Evolutionary conservation across 768 basidiomycete genomes (phyloP), one percentile per base, ranked within the genome.

Genomic region (Kwoniella bestiolae): DNA sequence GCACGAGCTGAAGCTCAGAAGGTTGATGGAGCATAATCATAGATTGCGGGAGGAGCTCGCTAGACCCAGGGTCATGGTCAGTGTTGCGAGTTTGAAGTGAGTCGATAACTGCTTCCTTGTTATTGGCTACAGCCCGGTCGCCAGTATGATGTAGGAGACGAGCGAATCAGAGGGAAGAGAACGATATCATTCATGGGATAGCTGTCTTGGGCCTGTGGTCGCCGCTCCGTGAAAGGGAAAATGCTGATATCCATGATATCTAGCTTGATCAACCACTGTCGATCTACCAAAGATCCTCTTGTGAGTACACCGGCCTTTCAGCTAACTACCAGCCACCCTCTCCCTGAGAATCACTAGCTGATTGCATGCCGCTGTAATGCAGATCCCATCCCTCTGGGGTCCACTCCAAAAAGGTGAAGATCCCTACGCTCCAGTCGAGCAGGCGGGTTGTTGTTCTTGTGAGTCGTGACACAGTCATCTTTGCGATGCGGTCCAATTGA

Each of bases 351-450:
- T 5, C 12, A 35, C 12, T 35, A 35, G 28, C n/a, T 52, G 50
- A 14, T 18, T 14, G 28, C 6, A 52, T 52, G 14, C 50, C 21
- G 6, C 23, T 16, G 8, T 28, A 21, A 14, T 72, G 21, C 78
- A 94, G 90, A 91, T 95, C 58, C 95, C 94, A 28, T 94, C 93
- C 18, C 92, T 99, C 1, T 99, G 96, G 96, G 96, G 96, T n/a
- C 91, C 93, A 29, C 88, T 95, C 11, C 87, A 87, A 69, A 91
- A 91, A 77, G 88, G 87, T 44, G 94, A 96, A 68, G 95, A 99
- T 80, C 95, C 95, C 55, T 98, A 94, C 75, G 90, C 90, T 25
- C 91, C 89, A 58, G 88, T 87, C 79, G 82, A 84, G 50, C 77
- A 87, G 74, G 85, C 80, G 52, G 60, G 74, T 58, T 77, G 80